A percentile compares a stretch with the other conserved stretches of the same genome.
These are phyloP conservation scores for Leccinum ochraceum DNA, from an alignment of 768 basidiomycete genomes.

Conservation along the genomic window DNA sequence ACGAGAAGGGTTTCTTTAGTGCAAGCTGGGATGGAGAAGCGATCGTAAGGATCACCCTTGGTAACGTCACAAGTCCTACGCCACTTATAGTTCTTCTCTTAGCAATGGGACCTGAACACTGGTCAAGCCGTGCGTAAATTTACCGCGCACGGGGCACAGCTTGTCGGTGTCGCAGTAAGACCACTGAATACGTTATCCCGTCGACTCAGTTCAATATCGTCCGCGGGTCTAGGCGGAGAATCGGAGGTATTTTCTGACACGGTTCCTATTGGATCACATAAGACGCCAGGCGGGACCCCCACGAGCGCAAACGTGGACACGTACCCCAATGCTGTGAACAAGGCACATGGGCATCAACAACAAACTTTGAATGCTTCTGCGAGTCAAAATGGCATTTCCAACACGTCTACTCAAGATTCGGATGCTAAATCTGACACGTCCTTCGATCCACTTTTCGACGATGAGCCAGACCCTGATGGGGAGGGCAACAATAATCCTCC, in stretches of 20 bases:
- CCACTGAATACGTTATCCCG: conserved; percentile 50
- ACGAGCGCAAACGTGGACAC: conserved; percentile 26
- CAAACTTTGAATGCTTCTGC: conserved; percentile 21
- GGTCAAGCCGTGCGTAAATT: conserved; percentile 78
- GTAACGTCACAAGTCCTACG: background rate
- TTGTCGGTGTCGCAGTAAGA: conserved; percentile 77
- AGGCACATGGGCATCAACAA: conserved; percentile 17
- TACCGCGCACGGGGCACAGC: conserved; percentile 79
- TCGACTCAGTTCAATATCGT: conserved; percentile 28
- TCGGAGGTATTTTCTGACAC: conserved; percentile 19
- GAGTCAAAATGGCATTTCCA: conserved; percentile 29
- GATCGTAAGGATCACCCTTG: conserved; percentile 51
- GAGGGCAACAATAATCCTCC: conserved; percentile 33
- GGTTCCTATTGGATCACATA: conserved; percentile 8
- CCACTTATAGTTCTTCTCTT: conserved; percentile 11
- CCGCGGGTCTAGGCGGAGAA: conserved; percentile 27
- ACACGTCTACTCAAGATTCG: conserved; percentile 36
- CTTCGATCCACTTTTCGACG: conserved; percentile 89
- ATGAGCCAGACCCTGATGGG: conserved; percentile 69
- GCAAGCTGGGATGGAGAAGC: conserved; percentile 95
- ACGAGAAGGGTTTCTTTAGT: conserved; percentile 85
- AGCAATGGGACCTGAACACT: conserved; percentile 99
- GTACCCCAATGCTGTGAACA: conserved; percentile 18
- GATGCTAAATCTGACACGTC: conserved; percentile 80
- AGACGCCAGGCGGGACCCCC: conserved; percentile 16